Evolutionary conservation across 192 early-diverging fungal species (phyloP).

Genomic region (Entomortierella lignicola): DNA sequence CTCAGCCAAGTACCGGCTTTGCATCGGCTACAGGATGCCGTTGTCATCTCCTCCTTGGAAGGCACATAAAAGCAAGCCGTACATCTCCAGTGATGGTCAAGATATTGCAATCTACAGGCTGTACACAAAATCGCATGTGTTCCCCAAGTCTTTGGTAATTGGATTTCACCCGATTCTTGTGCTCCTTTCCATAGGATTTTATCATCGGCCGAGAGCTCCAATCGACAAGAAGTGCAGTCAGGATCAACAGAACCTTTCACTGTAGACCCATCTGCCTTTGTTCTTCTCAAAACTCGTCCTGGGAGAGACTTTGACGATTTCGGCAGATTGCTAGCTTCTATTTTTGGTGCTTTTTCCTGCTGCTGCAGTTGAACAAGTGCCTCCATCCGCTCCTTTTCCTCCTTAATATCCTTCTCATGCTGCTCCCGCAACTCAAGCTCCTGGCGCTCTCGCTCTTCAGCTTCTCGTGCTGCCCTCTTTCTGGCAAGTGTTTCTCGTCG

Average conservation of each 20-base stretch:
- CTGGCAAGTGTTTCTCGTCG: constrained; percentile 26
- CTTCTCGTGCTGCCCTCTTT: constrained; percentile 14
- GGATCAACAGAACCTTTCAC: constrained; percentile 25
- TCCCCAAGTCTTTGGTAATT: constrained; percentile 39
- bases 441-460: constrained; percentile 4
- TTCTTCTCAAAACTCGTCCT: constrained; percentile 38
- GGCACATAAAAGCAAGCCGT: constrained; percentile 48
- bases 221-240: constrained; percentile 44
- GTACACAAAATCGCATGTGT: constrained; percentile 36
- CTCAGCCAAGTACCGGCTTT: constrained; percentile 43
- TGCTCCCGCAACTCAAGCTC: constrained; percentile 10
- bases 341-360: constrained; percentile 33
- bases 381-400: constrained; percentile 10
- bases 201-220: constrained; percentile 36
- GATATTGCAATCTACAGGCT: constrained; percentile 25
- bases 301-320: constrained; percentile 46
- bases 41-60: constrained; percentile 28
- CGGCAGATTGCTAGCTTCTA: constrained; percentile 43
- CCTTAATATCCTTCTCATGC: constrained; percentile 1
- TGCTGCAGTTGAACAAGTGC: constrained; percentile 3
- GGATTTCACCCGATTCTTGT: constrained; percentile 25
- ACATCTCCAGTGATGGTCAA: constrained; percentile 40
- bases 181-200: constrained; percentile 32
- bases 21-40: constrained; percentile 33
- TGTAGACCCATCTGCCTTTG: constrained; percentile 4